Conservation (phyloP, 2,329 filamentous ascomycete species). For the Stagonosporopsis vannaccii region DNA sequence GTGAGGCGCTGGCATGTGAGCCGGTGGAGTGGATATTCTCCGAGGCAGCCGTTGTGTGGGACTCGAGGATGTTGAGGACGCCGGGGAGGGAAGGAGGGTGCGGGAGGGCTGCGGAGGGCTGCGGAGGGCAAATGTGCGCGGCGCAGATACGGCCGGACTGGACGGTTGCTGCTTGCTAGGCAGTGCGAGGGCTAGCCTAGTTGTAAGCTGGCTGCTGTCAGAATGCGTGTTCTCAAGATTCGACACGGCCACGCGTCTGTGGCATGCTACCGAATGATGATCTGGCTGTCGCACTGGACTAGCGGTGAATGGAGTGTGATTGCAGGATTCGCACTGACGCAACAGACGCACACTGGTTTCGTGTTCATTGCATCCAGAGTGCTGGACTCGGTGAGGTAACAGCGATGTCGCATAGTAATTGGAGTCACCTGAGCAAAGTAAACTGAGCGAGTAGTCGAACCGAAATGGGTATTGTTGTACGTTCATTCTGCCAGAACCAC, state of each 20-base stretch:
- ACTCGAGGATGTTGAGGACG: slow-evolving; percentile 2
- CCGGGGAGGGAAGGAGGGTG: neutral
- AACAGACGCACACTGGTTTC: slow-evolving; percentile 1
- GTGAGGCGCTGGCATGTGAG: slow-evolving; percentile 15
- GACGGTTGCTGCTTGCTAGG: neutral
- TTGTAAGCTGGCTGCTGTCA: neutral
- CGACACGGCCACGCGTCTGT: neutral
- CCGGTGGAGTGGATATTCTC: slow-evolving; percentile 36
- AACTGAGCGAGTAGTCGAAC: slow-evolving; percentile 4
- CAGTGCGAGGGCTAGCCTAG: neutral
- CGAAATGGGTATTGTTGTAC: slow-evolving; percentile 22
- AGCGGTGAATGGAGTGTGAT: slow-evolving; percentile 18
- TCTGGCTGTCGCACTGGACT: slow-evolving; percentile 19
- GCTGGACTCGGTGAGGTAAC: slow-evolving; percentile 2
- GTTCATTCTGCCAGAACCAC: slow-evolving; percentile 13
- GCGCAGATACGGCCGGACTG: neutral
- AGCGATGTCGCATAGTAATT: neutral
- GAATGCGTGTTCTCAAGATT: neutral
- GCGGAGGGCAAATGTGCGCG: neutral
- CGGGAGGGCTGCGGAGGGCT: neutral
- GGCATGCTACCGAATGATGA: neutral
- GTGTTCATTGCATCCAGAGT: slow-evolving; percentile 8
- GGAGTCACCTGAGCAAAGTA: neutral
- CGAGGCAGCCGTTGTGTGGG: slow-evolving; percentile 24
- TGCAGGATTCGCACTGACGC: neutral